Percentiles rank a stretch among this genome's conserved stretches.
These are phyloP conservation scores for Niveomyces coronatus DNA, from an alignment of 2,329 filamentous ascomycete genomes.

Conservation along the genomic window DNA sequence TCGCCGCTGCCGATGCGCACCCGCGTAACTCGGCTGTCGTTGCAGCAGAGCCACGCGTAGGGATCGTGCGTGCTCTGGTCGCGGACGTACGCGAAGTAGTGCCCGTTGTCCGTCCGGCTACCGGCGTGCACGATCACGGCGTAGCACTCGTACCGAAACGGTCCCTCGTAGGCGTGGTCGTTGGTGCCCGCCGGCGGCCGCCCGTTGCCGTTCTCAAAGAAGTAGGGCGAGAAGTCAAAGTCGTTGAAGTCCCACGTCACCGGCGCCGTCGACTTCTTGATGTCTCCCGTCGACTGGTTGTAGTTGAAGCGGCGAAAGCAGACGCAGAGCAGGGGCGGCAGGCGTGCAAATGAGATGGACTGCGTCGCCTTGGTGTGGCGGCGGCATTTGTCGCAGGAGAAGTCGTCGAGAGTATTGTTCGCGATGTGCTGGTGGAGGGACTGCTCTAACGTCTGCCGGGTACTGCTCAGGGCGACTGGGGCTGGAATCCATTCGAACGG, in stretches of 20 bases:
- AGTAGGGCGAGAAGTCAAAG: constrained; percentile 43
- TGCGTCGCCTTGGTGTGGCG: constrained; percentile 57
- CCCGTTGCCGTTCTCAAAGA: constrained; percentile 26
- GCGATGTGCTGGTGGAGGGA: constrained; percentile 61
- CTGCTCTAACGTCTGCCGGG: constrained; percentile 37
- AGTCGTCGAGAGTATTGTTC: constrained; percentile 56
- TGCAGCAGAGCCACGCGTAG: constrained; percentile 38
- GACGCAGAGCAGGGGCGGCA: constrained; percentile 70
- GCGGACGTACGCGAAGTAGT: constrained; percentile 67
- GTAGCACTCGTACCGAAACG: constrained; percentile 76
- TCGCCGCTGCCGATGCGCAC: constrained; percentile 31
- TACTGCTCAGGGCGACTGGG: constrained; percentile 22
- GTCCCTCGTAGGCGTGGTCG: constrained; percentile 34
- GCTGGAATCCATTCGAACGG: constrained; percentile 45
- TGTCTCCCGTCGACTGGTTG: constrained; percentile 22
- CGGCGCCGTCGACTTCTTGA: constrained; percentile 57
- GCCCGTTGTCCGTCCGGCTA: constrained; percentile 55
- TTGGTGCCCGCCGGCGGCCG: constrained; percentile 20
- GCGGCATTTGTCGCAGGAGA: constrained; percentile 68
- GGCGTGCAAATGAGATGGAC: constrained; percentile 62
- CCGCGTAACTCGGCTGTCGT: constrained; percentile 33
- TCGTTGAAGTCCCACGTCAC: constrained; percentile 69
- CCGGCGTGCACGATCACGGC: constrained; percentile 74
- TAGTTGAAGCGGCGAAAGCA: constrained; percentile 54
- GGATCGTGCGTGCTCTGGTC: constrained; percentile 38